These are phyloP conservation scores for Trametes polyzona DNA, from an alignment of 1,284 basidiomycete genomes.

Conservation along the genomic window DNA sequence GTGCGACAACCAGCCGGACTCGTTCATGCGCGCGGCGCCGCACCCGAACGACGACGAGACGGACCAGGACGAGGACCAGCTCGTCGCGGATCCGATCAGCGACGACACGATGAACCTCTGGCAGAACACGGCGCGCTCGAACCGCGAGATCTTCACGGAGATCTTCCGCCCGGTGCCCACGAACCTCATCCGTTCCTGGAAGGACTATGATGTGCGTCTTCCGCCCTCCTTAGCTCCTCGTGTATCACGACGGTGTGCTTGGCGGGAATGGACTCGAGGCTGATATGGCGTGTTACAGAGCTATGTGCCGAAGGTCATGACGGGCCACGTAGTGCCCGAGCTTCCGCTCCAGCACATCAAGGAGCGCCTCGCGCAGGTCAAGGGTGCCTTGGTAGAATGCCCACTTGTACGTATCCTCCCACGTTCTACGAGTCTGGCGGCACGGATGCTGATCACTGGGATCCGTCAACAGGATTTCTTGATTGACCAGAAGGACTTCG, in stretches of 20 bases:
- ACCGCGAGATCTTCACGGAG: conserved; percentile 82
- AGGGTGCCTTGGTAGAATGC: conserved; percentile 75
- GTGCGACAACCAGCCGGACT: conserved; percentile 49
- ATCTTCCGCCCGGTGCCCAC: conserved; percentile 84
- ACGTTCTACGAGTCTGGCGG: not conserved
- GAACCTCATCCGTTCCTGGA: conserved; percentile 79
- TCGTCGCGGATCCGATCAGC: conserved; percentile 82
- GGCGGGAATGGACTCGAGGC: too few relatives aligned
- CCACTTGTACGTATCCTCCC: conserved; percentile 57
- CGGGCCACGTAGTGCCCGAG: conserved; percentile 79
- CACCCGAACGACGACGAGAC: conserved; percentile 70
- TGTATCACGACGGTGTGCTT: too few relatives aligned
- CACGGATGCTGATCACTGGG: not conserved
- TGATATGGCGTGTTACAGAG: conserved; percentile 42
- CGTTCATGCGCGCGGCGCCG: conserved; percentile 83
- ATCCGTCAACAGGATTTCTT: conserved; percentile 70
- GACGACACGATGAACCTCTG: conserved; percentile 65
- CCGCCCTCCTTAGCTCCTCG: too few relatives aligned
- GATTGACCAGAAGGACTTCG: conserved; percentile 76
- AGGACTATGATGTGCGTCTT: conserved; percentile 69
- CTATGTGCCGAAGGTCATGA: conserved; percentile 77
- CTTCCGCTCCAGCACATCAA: conserved; percentile 72
- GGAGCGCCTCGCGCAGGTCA: conserved; percentile 69
- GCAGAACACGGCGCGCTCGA: conserved; percentile 75
- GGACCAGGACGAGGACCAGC: conserved; percentile 56